Percentiles rank a stretch among this genome's conserved stretches.
phyloP scores from a whole-genome alignment of 2,329 filamentous ascomycete genomes.

The Botrytis aclada region DNA sequence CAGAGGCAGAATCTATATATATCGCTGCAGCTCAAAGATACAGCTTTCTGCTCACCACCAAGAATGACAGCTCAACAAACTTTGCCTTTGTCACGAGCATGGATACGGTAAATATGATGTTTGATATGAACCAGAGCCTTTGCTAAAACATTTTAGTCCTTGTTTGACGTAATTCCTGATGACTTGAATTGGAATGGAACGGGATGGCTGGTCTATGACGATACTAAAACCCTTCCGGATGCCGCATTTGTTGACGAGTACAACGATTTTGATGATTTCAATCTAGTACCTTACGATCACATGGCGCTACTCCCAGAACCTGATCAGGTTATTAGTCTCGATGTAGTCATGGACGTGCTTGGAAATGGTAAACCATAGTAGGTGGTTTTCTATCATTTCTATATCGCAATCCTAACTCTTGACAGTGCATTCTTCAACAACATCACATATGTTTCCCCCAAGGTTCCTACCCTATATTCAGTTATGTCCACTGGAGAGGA shows the following conservation, averaged over 20 bases:
- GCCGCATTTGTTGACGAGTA: conserved; percentile 59
- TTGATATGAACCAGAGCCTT: background rate
- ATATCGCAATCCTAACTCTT: conserved; percentile 4
- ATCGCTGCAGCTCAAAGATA: conserved; percentile 65
- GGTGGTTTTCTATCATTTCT: conserved; percentile 27
- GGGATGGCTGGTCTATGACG: conserved; percentile 61
- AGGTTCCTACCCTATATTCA: conserved; percentile 66
- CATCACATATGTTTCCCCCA: conserved; percentile 60
- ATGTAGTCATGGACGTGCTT: conserved; percentile 65
- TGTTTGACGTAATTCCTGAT: conserved; percentile 63
- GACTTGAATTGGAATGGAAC: conserved; percentile 67
- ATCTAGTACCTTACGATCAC: conserved; percentile 66
- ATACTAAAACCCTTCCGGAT: conserved; percentile 44
- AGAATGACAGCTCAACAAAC: conserved; percentile 58
- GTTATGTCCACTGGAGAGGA: conserved; percentile 54
- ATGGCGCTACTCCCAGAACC: conserved; percentile 58
- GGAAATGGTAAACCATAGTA: conserved; percentile 66
- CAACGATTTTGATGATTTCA: conserved; percentile 70
- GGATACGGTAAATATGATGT: conserved; percentile 47
- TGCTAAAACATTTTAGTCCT: conserved; percentile 42
- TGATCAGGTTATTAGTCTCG: conserved; percentile 60
- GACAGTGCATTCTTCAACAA: conserved; percentile 57
- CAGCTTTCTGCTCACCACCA: conserved; percentile 61
- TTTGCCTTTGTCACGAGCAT: conserved; percentile 67
- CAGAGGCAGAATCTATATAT: conserved; percentile 62